Evolutionary conservation across 306 rosid genomes (phyloP).

Genomic region (Spatholobus suberectus): DNA sequence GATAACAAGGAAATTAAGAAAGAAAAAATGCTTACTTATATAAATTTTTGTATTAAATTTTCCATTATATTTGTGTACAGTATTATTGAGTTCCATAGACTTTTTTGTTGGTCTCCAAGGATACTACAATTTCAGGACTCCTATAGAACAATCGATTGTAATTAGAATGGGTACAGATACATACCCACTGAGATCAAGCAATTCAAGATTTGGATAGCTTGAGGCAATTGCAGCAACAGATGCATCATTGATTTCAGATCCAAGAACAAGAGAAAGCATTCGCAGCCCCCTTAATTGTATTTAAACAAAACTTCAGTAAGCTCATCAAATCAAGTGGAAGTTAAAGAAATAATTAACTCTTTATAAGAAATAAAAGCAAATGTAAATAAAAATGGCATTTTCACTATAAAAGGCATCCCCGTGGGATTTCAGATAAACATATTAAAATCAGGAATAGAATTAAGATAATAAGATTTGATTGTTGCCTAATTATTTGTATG

Average conservation of each 20-base stretch:
- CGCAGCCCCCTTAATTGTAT: conserved; percentile 67
- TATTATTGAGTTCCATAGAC: background rate
- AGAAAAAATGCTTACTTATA: background rate
- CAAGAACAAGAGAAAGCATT: conserved; percentile 97
- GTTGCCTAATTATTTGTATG: background rate
- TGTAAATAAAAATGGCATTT: background rate
- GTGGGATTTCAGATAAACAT: background rate
- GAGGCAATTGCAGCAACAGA: conserved; percentile 97
- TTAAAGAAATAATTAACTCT: background rate
- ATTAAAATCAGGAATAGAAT: background rate
- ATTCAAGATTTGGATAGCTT: conserved; percentile 75
- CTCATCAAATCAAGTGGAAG: conserved; percentile 7
- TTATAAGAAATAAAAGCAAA: background rate
- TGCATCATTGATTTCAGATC: conserved; percentile 93
- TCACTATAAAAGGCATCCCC: background rate
- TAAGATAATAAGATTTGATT: background rate
- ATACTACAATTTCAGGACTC: conserved; percentile 11
- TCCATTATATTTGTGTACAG: background rate
- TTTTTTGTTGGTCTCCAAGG: background rate
- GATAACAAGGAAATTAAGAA: conserved; percentile 5
- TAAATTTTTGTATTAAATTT: background rate
- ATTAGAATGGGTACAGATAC: conserved; percentile 34
- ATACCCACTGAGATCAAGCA: conserved; percentile 98
- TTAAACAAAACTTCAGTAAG: conserved; percentile 39
- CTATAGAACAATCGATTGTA: background rate